These are phyloP conservation scores for Trametes pubescens DNA, from an alignment of 1,284 basidiomycete species.

Conservation along the genomic window DNA sequence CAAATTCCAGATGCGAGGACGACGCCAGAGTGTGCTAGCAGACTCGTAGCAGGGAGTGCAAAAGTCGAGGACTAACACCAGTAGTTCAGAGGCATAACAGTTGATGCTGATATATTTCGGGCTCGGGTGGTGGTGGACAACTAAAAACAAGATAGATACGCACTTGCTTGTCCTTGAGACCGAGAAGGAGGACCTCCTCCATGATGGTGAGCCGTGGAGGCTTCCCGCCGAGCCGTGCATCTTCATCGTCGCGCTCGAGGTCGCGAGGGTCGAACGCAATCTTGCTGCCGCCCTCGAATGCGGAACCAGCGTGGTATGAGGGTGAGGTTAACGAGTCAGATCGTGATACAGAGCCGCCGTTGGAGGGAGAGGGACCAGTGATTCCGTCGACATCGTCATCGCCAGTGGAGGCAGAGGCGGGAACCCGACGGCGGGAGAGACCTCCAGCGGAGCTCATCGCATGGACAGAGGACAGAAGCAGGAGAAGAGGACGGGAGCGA, in stretches of 20 bases:
- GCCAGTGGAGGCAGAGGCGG: slow-evolving; percentile 46
- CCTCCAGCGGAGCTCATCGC: slow-evolving; percentile 54
- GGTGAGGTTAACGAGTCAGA: slow-evolving; percentile 33
- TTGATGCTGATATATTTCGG: too few relatives aligned
- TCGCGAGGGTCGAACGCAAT: slow-evolving; percentile 96
- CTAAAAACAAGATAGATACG: slow-evolving; percentile 36
- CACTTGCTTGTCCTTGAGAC: slow-evolving; percentile 90
- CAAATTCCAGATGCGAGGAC: not conserved
- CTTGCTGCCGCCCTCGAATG: slow-evolving; percentile 84
- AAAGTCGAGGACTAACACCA: not conserved
- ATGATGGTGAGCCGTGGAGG: slow-evolving; percentile 92
- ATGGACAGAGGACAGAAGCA: slow-evolving; percentile 17
- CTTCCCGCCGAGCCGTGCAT: slow-evolving; percentile 68
- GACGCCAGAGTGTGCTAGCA: not conserved
- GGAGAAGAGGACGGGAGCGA: not conserved
- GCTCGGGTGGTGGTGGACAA: not conserved
- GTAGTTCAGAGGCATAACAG: not conserved
- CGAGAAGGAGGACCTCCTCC: slow-evolving; percentile 95
- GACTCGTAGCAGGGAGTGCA: not conserved
- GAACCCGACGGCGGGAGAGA: slow-evolving; percentile 62
- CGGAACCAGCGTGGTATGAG: slow-evolving; percentile 70
- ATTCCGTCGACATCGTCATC: slow-evolving; percentile 44
- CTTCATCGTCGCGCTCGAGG: slow-evolving; percentile 81
- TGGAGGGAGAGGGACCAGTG: slow-evolving; percentile 41
- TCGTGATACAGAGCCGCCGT: slow-evolving; percentile 45